Evolutionary conservation across 352 stramenopile species (phyloP).

Genomic region (Halophytophthora polymorphica): DNA sequence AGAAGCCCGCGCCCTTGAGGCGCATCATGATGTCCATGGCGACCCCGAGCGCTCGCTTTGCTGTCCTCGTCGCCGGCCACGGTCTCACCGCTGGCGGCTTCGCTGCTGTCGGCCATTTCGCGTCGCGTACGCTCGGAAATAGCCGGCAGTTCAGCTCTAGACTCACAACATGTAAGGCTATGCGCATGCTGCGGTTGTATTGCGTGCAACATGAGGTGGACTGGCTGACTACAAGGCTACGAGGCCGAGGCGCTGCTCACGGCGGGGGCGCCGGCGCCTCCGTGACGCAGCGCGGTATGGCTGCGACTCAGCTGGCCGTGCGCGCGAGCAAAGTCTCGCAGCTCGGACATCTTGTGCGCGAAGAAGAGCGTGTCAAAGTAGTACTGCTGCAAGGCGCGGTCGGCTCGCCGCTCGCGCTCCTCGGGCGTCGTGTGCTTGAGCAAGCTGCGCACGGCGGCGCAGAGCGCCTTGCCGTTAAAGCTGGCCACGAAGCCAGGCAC

Average conservation of each 20-base stretch:
- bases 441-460: constrained; percentile 47
- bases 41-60: neutral
- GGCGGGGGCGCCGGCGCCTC: too few species aligned
- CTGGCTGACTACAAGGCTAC: too few species aligned
- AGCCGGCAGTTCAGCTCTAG: too few species aligned
- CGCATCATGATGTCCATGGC: constrained; percentile 84
- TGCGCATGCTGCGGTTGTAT: too few species aligned
- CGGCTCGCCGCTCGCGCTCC: constrained; percentile 23
- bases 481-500: constrained; percentile 40
- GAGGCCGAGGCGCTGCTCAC: too few species aligned
- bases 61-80: too few species aligned
- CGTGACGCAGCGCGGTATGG: constrained; percentile 13
- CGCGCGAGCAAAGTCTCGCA: constrained; percentile 27
- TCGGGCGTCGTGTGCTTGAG: constrained; percentile 20
- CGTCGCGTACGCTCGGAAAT: constrained; percentile 1
- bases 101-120: too few species aligned
- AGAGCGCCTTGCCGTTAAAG: constrained; percentile 40
- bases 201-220: too few species aligned
- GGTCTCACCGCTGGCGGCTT: too few species aligned
- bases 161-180: too few species aligned
- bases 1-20: constrained; percentile 71
- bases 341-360: constrained; percentile 50
- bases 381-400: constrained; percentile 48
- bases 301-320: constrained; percentile 11
- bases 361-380: constrained; percentile 67